Percentiles rank a stretch among this genome's conserved stretches.
These are phyloP conservation scores for Aureobasidium sp. DNA, from an alignment of 2,329 filamentous ascomycete species.

Conservation along the genomic window DNA sequence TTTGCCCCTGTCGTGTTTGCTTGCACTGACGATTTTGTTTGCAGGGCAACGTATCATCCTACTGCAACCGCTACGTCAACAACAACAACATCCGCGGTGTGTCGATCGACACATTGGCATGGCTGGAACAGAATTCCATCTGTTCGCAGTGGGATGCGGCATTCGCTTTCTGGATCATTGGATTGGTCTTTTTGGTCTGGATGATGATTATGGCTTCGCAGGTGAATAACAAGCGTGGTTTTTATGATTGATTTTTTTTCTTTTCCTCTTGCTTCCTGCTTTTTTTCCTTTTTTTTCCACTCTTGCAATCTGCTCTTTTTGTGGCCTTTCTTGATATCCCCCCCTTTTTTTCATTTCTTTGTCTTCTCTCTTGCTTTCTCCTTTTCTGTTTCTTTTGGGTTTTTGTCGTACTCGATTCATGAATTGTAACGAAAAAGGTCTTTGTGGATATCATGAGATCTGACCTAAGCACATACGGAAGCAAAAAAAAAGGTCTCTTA, in stretches of 20 bases:
- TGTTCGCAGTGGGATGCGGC: constrained; percentile 58
- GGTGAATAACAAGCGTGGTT: constrained; percentile 19
- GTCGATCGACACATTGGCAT: constrained; percentile 51
- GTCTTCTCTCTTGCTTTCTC: neutral
- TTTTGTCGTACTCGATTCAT: neutral
- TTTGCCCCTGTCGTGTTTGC: too few relatives aligned
- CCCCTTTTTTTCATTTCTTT: neutral
- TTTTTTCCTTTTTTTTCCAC: neutral
- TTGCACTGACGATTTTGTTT: neutral
- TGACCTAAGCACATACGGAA: too few relatives aligned
- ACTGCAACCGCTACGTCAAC: constrained; percentile 53
- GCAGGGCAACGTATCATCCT: constrained; percentile 49
- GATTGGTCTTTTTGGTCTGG: constrained; percentile 57
- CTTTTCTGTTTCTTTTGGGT: neutral
- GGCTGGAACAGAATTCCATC: constrained; percentile 56
- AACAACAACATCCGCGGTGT: constrained; percentile 42
- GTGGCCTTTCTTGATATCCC: too few relatives aligned
- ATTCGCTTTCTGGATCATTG: constrained; percentile 58
- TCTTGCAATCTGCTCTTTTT: too few relatives aligned
- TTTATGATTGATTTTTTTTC: constrained; percentile 14
- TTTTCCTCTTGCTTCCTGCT: neutral
- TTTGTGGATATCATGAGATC: too few relatives aligned
- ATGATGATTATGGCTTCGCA: constrained; percentile 53
- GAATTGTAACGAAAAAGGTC: too few relatives aligned
- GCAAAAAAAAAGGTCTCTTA: too few relatives aligned